Conservation (phyloP, 106 monocot species). For the Agapanthus africanus region DNA sequence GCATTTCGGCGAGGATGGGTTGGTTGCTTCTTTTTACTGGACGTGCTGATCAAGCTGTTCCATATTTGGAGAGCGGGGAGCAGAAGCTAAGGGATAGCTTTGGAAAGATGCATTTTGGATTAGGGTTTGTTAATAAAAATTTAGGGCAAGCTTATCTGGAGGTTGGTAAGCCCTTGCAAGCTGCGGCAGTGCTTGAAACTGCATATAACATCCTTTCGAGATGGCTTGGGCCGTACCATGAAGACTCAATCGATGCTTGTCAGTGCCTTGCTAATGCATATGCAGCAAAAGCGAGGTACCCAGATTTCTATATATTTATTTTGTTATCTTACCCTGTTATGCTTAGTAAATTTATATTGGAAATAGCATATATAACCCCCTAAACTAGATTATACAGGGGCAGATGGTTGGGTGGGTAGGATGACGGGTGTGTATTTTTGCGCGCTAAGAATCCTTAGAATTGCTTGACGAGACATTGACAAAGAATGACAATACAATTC, state of each 20-base stretch:
- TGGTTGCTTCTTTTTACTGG: slow-evolving; percentile 73
- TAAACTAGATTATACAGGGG: no score
- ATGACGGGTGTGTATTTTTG: no score
- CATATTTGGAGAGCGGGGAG: slow-evolving; percentile 58
- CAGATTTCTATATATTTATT: neutral
- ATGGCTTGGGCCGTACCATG: slow-evolving; percentile 31
- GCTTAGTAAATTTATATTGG: no score
- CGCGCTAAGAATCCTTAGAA: no score
- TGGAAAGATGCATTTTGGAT: slow-evolving; percentile 58
- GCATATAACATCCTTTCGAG: slow-evolving; percentile 37
- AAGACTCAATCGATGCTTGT: slow-evolving; percentile 50
- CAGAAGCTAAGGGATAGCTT: slow-evolving; percentile 66
- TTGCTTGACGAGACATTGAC: no score
- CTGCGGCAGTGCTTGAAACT: slow-evolving; percentile 26
- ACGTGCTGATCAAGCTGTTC: slow-evolving; percentile 48
- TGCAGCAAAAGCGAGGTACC: slow-evolving; percentile 42
- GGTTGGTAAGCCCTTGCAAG: slow-evolving; percentile 22
- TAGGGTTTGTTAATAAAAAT: slow-evolving; percentile 63
- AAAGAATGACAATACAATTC: no score
- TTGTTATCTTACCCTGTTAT: neutral
- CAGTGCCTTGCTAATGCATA: slow-evolving; percentile 69
- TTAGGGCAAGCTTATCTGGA: slow-evolving; percentile 56
- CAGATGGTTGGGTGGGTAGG: no score
- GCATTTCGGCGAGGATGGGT: slow-evolving; percentile 65
- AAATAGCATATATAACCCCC: no score